Base-by-base conservation (phyloP, 331 rosid genomes). In the Saraca asoca region DNA sequence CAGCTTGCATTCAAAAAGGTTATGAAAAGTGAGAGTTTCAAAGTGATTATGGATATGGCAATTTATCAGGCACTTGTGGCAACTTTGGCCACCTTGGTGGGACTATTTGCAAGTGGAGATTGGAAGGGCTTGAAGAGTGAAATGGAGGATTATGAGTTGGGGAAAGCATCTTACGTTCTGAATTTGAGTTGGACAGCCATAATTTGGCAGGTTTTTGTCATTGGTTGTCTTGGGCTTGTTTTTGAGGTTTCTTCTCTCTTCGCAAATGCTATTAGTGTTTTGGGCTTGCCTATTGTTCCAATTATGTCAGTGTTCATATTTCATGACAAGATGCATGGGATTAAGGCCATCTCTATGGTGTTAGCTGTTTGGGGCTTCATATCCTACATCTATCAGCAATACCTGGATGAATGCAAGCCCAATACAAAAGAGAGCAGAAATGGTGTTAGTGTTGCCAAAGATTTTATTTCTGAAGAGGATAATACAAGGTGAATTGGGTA, bases 181-280 rank as follows among this genome's bases (percentile, higher is more conserved):
- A 81, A 59, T 17, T 4, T 84, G 44, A 50, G 49, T 29, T 76
- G 79, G 74, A 67, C 79, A 42, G 77, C 86, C 7, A 44, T 81
- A 45, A 1, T 11, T 18, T 85, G 85, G 82, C 64, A 79, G 41
- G 38, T 79, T 12, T 81, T 42, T 3, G 0, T 37, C 0, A 15
- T 85, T 38, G 87, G 86, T 5, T 7, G 33, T 0, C 8, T 81
- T 12, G 89, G 89, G 14, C 62, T 85, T 68, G 69, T 81, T 13
- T 43, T 79, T 51, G 87, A 85, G 72, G 85, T 80, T 7, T 85
- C 89, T 43, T 76, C 89, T 5, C 78, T 81, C 39, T 85, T 81
- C 58, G 70, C 90, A 7, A 85, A 81, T 68, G 71, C 77, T 14
- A 48, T 85, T 0, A 49, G 83, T 38, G 71, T 63, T 39, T 10